Percentiles rank a stretch among this genome's conserved stretches.
These are phyloP conservation scores for Eutypella sp. DNA, from an alignment of 2,329 filamentous ascomycete species.

Conservation along the genomic window DNA sequence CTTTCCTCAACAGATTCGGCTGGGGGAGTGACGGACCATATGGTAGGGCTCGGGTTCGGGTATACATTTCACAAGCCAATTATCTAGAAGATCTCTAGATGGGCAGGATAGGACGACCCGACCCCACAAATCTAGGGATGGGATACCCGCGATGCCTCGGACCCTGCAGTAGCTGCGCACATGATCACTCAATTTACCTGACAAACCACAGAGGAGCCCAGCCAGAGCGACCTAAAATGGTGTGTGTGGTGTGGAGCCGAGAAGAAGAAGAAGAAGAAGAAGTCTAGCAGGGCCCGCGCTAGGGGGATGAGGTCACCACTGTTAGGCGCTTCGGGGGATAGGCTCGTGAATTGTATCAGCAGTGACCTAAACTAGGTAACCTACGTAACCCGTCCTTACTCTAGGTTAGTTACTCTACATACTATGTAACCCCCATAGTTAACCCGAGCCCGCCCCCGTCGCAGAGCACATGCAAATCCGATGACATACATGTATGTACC, in stretches of 20 bases:
- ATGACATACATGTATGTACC: neutral
- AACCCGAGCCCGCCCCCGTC: neutral
- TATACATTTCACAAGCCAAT: constrained; percentile 1
- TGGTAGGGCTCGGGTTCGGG: too few relatives aligned
- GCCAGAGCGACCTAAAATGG: too few relatives aligned
- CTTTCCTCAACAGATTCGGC: too few relatives aligned
- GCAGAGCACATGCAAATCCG: neutral
- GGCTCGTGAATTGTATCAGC: neutral
- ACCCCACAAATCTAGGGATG: neutral
- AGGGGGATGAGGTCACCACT: neutral
- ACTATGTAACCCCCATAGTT: too few relatives aligned
- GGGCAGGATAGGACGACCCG: too few relatives aligned
- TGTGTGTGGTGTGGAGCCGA: neutral
- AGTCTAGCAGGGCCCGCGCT: too few relatives aligned
- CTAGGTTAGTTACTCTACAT: too few relatives aligned
- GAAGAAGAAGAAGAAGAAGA: too few relatives aligned
- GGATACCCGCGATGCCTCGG: neutral
- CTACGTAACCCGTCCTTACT: too few relatives aligned
- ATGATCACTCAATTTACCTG: constrained; percentile 1
- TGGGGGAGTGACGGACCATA: too few relatives aligned
- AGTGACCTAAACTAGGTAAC: too few relatives aligned
- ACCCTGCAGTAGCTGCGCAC: neutral
- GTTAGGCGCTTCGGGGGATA: neutral
- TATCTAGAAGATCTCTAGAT: too few relatives aligned
- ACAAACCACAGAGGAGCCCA: neutral